Evolutionary conservation across 2,329 filamentous ascomycete species (phyloP).

Genomic region (Stagonosporopsis vannaccii): DNA sequence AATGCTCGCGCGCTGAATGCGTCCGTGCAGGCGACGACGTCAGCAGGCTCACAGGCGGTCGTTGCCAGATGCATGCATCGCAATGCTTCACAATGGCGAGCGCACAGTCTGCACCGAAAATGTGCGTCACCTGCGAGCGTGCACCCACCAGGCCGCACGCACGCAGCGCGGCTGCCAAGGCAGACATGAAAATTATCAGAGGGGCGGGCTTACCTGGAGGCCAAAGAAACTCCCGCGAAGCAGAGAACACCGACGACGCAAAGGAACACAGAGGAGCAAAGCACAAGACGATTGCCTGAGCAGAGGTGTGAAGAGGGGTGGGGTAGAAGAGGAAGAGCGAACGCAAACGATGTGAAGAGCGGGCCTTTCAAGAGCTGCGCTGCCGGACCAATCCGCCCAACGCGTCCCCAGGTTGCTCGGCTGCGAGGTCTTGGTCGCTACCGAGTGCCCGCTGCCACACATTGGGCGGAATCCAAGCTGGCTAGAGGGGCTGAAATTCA

Average conservation of each 20-base stretch:
- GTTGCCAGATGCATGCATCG: conserved; percentile 16
- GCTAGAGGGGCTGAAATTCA: conserved; percentile 38
- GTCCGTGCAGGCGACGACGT: conserved; percentile 34
- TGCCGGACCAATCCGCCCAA: conserved; percentile 31
- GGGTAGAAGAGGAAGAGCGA: conserved; percentile 33
- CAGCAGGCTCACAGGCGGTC: conserved; percentile 23
- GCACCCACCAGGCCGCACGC: conserved; percentile 14
- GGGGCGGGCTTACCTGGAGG: conserved; percentile 17
- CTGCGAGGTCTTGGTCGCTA: conserved; percentile 24
- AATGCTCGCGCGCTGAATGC: conserved; percentile 4
- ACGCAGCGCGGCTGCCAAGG: conserved; percentile 29
- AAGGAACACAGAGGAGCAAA: conserved; percentile 35
- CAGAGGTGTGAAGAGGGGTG: conserved; percentile 31
- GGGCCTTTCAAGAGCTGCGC: conserved; percentile 33
- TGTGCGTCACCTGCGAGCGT: conserved; percentile 19
- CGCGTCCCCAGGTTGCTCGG: conserved; percentile 19
- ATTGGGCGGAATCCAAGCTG: conserved; percentile 26
- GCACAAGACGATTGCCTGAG: conserved; percentile 22
- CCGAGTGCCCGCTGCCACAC: not conserved
- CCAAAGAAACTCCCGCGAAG: conserved; percentile 28
- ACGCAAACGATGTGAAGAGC: conserved; percentile 23
- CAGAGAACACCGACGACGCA: conserved; percentile 39
- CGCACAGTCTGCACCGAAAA: conserved; percentile 18
- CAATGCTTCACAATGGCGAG: conserved; percentile 11
- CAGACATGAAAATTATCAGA: conserved; percentile 36